These are phyloP conservation scores for Phialemoniopsis sp. DNA, from an alignment of 2,329 filamentous ascomycete genomes.

Conservation along the genomic window DNA sequence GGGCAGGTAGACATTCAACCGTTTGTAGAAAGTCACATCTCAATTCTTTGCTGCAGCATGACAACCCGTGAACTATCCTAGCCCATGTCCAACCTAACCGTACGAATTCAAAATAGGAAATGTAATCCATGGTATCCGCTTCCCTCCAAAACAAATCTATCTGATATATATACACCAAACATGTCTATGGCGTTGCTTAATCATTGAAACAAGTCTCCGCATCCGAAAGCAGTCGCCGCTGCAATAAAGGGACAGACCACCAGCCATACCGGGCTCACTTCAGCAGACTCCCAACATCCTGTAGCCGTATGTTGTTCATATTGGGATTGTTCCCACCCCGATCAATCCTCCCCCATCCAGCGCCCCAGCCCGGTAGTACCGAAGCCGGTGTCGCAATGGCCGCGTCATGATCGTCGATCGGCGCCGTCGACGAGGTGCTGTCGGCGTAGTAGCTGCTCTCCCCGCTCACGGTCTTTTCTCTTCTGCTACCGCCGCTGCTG, in stretches of 20 bases:
- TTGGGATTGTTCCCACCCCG: slow-evolving; percentile 18
- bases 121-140: too few species aligned
- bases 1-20: too few species aligned
- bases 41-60: too few species aligned
- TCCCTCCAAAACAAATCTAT: too few species aligned
- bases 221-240: not conserved
- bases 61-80: too few species aligned
- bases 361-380: slow-evolving; percentile 30
- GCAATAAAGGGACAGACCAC: too few species aligned
- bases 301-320: slow-evolving; percentile 27
- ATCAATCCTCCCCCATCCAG: slow-evolving; percentile 33
- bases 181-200: not conserved
- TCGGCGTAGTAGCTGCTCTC: slow-evolving; percentile 6
- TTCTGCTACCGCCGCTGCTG: slow-evolving; percentile 1
- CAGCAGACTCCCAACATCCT: slow-evolving; percentile 30
- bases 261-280: slow-evolving; percentile 7
- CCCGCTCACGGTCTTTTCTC: slow-evolving; percentile 1
- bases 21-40: too few species aligned
- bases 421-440: slow-evolving; percentile 6
- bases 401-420: slow-evolving; percentile 16
- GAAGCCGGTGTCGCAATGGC: slow-evolving; percentile 7
- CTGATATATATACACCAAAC: not conserved
- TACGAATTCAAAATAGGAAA: too few species aligned
- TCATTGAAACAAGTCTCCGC: not conserved
- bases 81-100: too few species aligned